These are phyloP conservation scores for Colletotrichum tabaci DNA, from an alignment of 2,329 filamentous ascomycete genomes.

Conservation along the genomic window DNA sequence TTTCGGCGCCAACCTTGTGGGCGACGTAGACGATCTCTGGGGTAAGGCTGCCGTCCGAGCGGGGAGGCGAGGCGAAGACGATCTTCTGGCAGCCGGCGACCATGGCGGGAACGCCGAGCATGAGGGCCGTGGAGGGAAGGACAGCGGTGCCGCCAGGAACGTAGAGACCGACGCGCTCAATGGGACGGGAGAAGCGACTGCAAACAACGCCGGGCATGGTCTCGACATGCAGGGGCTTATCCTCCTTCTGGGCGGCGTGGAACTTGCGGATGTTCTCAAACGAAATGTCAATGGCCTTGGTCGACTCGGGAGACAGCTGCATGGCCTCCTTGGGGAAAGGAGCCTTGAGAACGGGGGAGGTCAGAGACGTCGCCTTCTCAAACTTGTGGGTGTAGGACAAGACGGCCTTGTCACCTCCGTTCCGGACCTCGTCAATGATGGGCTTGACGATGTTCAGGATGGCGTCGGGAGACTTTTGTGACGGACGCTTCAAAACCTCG, in stretches of 20 bases:
- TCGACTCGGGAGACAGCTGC: constrained; percentile 83
- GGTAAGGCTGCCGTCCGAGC: constrained; percentile 89
- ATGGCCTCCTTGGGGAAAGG: constrained; percentile 90
- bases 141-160: constrained; percentile 97
- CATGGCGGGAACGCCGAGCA: constrained; percentile 98
- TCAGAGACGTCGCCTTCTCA: constrained; percentile 93
- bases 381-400: constrained; percentile 98
- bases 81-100: constrained; percentile 97
- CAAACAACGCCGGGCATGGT: constrained; percentile 98
- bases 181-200: constrained; percentile 91
- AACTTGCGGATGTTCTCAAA: constrained; percentile 96
- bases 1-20: constrained; percentile 96
- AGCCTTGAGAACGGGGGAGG: constrained; percentile 88
- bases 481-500: constrained; percentile 86
- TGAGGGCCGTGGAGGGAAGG: constrained; percentile 95
- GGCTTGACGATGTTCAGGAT: constrained; percentile 93
- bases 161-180: constrained; percentile 96
- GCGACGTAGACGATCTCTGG: constrained; percentile 98
- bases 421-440: constrained; percentile 90
- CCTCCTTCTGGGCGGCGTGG: constrained; percentile 91
- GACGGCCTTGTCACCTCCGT: constrained; percentile 88
- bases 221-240: constrained; percentile 86
- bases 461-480: constrained; percentile 93
- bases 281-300: constrained; percentile 91
- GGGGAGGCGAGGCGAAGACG: constrained; percentile 91